Conservation (phyloP, 345 rosid genomes). For the rapeseed (Brassica napus) region DNA sequence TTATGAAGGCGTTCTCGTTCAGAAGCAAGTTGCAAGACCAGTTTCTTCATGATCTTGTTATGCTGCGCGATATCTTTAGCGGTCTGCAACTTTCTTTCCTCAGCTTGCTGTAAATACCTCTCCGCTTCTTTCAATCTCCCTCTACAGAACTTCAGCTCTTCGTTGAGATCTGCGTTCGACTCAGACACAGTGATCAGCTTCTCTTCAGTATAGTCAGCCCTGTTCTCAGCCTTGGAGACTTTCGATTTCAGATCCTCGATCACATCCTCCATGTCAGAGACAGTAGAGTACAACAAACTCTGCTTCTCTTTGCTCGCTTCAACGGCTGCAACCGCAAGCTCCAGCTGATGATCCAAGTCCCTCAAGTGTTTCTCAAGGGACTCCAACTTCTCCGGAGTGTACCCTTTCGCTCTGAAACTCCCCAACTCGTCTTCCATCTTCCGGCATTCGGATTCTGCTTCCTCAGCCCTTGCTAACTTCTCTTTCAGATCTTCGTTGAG, state of each 20-base stretch:
- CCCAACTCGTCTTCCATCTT: constrained; percentile 50
- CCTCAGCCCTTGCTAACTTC: constrained; percentile 50
- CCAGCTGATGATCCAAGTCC: constrained; percentile 67
- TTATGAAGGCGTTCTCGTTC: constrained; percentile 89
- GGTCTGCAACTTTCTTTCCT: constrained; percentile 63
- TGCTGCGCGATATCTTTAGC: constrained; percentile 68
- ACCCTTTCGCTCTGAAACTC: constrained; percentile 48
- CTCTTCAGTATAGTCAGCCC: constrained; percentile 76
- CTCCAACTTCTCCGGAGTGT: constrained; percentile 55
- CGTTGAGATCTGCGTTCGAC: constrained; percentile 67
- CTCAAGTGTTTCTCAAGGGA: constrained; percentile 62
- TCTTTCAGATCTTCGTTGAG: constrained; percentile 50
- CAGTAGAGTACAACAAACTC: constrained; percentile 61
- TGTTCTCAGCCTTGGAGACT: constrained; percentile 66
- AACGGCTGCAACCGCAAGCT: constrained; percentile 72
- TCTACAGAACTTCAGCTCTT: constrained; percentile 67
- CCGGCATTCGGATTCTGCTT: constrained; percentile 56
- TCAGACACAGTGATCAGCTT: constrained; percentile 77
- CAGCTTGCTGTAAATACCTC: constrained; percentile 63
- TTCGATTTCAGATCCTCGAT: constrained; percentile 77
- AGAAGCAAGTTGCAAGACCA: constrained; percentile 67
- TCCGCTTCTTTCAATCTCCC: constrained; percentile 66
- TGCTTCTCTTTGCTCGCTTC: constrained; percentile 91
- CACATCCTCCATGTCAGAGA: constrained; percentile 78
- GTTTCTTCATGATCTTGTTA: constrained; percentile 71